Conservation (phyloP, 139 green algal species). For the Yamagishiella unicocca region DNA sequence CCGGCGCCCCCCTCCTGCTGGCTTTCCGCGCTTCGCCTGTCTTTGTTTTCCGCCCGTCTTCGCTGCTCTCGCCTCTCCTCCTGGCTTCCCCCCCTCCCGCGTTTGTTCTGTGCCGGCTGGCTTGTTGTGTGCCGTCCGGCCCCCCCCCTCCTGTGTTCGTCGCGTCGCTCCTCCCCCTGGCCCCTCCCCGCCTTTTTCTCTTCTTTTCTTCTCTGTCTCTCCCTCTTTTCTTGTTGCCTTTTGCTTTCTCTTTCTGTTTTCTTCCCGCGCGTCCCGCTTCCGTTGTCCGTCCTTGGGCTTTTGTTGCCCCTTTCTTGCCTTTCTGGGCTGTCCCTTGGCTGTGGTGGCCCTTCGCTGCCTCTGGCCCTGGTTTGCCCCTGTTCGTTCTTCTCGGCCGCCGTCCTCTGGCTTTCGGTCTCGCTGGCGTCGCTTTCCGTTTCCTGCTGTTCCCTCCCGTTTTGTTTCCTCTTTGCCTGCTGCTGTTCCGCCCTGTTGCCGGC, state of each 20-base stretch:
- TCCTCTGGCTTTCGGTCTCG: slow-evolving; percentile 53
- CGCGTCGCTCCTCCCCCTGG: no score
- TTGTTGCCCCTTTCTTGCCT: slow-evolving; percentile 21
- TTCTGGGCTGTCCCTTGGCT: slow-evolving; percentile 3
- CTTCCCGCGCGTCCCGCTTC: neutral
- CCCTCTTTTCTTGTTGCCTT: neutral
- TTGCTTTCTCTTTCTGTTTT: neutral
- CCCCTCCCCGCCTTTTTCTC: no score
- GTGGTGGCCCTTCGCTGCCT: slow-evolving; percentile 19
- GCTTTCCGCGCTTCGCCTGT: no score
- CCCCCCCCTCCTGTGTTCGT: neutral
- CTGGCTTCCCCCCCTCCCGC: no score
- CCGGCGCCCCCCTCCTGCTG: no score
- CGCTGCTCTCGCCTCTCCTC: no score
- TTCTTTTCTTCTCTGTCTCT: neutral
- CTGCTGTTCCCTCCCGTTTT: slow-evolving; percentile 77
- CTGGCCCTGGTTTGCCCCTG: slow-evolving; percentile 15
- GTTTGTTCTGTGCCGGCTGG: neutral
- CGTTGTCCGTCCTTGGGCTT: slow-evolving; percentile 2
- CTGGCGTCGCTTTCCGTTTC: slow-evolving; percentile 80
- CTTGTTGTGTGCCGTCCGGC: neutral
- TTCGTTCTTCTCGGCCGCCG: neutral
- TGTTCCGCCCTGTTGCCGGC: slow-evolving; percentile 69
- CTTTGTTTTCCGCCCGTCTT: no score
- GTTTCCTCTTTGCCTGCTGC: slow-evolving; percentile 79